These are phyloP conservation scores for Amphirosellinia nigrospora DNA, from an alignment of 495 filamentous ascomycete genomes.

Conservation along the genomic window DNA sequence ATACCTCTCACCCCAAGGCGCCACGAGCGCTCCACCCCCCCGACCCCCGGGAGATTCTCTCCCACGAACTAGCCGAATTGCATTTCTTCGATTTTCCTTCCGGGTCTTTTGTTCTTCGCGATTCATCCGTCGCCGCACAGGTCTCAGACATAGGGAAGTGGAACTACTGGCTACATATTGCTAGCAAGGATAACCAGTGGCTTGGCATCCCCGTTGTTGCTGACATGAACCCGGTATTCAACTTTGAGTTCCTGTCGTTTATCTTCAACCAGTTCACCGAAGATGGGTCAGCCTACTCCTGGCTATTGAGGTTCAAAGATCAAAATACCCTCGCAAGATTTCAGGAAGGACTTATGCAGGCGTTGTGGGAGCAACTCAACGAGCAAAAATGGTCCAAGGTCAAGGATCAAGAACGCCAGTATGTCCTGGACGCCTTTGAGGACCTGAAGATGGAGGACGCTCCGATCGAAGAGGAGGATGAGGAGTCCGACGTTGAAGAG, in stretches of 20 bases:
- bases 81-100: slow-evolving; percentile 91
- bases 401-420: slow-evolving; percentile 90
- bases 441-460: slow-evolving; percentile 91
- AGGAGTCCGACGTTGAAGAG: slow-evolving; percentile 69
- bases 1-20: slow-evolving; percentile 41
- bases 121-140: slow-evolving; percentile 71
- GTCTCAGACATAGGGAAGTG: slow-evolving; percentile 89
- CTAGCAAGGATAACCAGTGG: slow-evolving; percentile 79
- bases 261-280: slow-evolving; percentile 96
- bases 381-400: slow-evolving; percentile 92
- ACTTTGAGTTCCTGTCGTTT: slow-evolving; percentile 96
- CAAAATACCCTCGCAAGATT: slow-evolving; percentile 80
- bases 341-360: slow-evolving; percentile 93
- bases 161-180: slow-evolving; percentile 95
- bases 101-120: slow-evolving; percentile 83
- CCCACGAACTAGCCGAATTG: slow-evolving; percentile 79
- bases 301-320: slow-evolving; percentile 92
- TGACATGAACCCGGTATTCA: slow-evolving; percentile 98
- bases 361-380: slow-evolving; percentile 96
- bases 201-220: slow-evolving; percentile 82
- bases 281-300: slow-evolving; percentile 91
- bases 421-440: slow-evolving; percentile 94
- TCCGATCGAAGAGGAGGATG: slow-evolving; percentile 64
- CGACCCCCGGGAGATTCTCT: slow-evolving; percentile 71
- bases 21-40: slow-evolving; percentile 63